These are phyloP conservation scores for Eucalyptus curtisii DNA, from an alignment of 345 rosid species.

Conservation along the genomic window DNA sequence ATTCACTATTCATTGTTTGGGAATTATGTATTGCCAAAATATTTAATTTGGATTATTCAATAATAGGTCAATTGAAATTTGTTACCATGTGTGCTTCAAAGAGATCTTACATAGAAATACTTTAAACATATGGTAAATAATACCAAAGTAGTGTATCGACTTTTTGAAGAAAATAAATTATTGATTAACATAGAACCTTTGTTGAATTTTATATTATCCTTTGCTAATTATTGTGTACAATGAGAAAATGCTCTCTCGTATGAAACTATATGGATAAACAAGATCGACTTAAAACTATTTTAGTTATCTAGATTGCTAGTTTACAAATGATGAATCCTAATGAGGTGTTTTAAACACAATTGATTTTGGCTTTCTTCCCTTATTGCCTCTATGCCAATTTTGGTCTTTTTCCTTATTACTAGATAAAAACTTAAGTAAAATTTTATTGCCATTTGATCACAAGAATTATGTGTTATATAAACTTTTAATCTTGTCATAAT, in stretches of 20 bases:
- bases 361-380: neutral
- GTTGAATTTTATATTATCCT: neutral
- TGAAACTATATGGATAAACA: neutral
- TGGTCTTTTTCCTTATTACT: neutral
- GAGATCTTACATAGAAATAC: neutral
- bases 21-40: neutral
- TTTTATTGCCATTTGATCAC: neutral
- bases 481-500: neutral
- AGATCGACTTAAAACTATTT: neutral
- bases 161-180: neutral
- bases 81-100: neutral
- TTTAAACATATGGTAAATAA: neutral
- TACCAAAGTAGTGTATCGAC: neutral
- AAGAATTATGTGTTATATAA: neutral
- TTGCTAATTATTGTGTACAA: neutral
- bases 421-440: neutral
- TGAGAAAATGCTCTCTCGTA: neutral
- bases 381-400: neutral
- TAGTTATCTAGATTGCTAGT: neutral
- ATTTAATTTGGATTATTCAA: neutral
- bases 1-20: neutral
- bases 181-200: neutral
- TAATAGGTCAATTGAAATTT: neutral
- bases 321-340: neutral
- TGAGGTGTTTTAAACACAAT: neutral